phyloP scores from a whole-genome alignment of 345 rosid species.

The Corchorus olitorius region DNA sequence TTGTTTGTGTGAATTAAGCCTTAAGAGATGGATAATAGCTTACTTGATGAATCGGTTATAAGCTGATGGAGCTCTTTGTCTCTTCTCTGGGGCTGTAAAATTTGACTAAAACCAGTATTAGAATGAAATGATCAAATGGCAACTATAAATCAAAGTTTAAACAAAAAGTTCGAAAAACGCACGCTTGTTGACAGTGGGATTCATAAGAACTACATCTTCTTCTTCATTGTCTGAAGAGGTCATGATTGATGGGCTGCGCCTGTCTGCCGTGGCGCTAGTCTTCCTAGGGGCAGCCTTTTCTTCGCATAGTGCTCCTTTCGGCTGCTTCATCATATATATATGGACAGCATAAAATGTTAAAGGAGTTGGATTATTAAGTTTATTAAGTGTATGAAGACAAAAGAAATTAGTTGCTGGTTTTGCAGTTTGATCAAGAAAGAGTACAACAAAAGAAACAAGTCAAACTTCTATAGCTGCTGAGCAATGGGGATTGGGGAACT shows the following conservation, averaged over 20 bases:
- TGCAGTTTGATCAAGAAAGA: background rate
- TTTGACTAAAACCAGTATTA: slow-evolving; percentile 13
- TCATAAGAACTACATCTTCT: slow-evolving; percentile 47
- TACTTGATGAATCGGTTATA: slow-evolving; percentile 97
- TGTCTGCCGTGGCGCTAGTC: slow-evolving; percentile 27
- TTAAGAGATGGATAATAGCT: slow-evolving; percentile 15
- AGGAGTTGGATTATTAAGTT: background rate
- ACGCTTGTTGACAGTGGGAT: slow-evolving; percentile 88
- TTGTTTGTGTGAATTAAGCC: too few relatives aligned
- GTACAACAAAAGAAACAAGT: background rate
- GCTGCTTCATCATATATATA: slow-evolving; percentile 20
- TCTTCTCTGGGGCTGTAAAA: slow-evolving; percentile 86
- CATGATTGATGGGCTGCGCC: slow-evolving; percentile 45
- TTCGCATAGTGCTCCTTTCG: slow-evolving; percentile 43
- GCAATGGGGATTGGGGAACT: background rate
- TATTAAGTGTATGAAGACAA: background rate
- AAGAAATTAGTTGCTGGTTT: background rate
- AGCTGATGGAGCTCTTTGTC: slow-evolving; percentile 97
- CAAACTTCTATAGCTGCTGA: background rate
- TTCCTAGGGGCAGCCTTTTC: slow-evolving; percentile 34
- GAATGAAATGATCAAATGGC: background rate
- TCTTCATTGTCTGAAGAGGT: slow-evolving; percentile 73
- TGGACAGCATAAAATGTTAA: background rate
- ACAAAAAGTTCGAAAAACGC: slow-evolving; percentile 20
- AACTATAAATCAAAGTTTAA: background rate